phyloP scores from a whole-genome alignment of 2,329 filamentous ascomycete species.

The Trichoderma sp. region DNA sequence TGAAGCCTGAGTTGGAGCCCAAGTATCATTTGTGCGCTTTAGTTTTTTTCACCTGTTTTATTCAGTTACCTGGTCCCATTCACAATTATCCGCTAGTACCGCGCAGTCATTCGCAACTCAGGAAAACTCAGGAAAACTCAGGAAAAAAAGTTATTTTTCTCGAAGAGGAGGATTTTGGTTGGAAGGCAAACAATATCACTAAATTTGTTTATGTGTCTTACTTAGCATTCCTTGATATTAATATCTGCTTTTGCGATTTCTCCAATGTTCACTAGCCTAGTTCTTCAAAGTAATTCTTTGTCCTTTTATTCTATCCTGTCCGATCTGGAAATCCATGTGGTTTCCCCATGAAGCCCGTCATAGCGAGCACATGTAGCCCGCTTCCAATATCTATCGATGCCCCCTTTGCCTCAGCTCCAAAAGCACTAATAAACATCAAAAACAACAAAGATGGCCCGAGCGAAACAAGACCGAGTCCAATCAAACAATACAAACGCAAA shows the following conservation, averaged over 20 bases:
- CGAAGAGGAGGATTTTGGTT: not conserved
- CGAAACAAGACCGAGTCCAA: not conserved
- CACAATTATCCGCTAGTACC: not conserved
- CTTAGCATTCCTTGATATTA: too few relatives aligned
- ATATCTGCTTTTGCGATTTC: too few relatives aligned
- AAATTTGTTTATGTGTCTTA: too few relatives aligned
- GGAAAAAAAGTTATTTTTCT: not conserved
- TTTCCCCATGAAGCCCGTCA: not conserved
- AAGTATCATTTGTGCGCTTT: not conserved
- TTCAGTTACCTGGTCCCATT: not conserved
- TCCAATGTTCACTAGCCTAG: not conserved
- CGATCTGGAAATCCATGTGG: not conserved
- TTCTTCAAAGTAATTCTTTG: not conserved
- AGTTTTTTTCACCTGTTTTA: not conserved
- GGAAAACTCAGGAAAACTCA: too few relatives aligned
- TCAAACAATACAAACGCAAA: not conserved
- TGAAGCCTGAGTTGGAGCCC: not conserved
- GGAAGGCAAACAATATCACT: not conserved
- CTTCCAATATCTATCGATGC: not conserved
- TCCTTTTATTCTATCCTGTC: not conserved
- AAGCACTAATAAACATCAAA: not conserved
- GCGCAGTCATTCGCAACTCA: not conserved
- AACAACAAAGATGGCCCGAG: not conserved
- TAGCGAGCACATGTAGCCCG: not conserved
- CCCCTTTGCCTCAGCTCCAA: not conserved